A percentile compares a stretch with the other conserved stretches of the same genome.
phyloP scores from a whole-genome alignment of 2,329 filamentous ascomycete genomes.

The Chaetomiaceae sp. region DNA sequence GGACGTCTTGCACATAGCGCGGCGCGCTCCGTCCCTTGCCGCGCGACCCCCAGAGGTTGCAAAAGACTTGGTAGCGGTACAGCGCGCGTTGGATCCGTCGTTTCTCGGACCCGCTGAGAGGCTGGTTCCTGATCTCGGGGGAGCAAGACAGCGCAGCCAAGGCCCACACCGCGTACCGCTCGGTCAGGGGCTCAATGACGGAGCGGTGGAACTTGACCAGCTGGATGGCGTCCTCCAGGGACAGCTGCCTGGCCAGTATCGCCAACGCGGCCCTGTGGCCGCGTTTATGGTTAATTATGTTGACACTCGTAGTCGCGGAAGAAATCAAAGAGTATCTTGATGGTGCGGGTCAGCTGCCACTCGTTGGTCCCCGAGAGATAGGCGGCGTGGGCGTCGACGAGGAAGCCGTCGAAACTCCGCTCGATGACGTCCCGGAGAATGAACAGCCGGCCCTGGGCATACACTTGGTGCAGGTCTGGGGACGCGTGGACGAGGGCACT shows the following conservation, averaged over 20 bases:
- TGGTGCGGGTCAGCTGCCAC: not conserved
- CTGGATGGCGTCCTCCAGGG: conserved; percentile 6
- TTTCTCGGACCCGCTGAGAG: conserved; percentile 1
- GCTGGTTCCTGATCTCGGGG: not conserved
- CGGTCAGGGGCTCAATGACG: conserved; percentile 16
- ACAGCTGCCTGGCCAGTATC: not conserved
- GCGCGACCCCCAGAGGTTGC: not conserved
- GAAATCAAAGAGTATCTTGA: not conserved
- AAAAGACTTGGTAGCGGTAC: conserved; percentile 1
- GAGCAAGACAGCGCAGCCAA: conserved; percentile 4
- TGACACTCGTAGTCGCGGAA: not conserved
- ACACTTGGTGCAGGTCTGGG: conserved; percentile 1
- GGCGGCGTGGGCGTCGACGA: conserved; percentile 1
- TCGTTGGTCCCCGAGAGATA: not conserved
- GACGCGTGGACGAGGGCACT: conserved; percentile 3
- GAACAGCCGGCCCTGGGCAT: not conserved
- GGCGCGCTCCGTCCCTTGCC: not conserved
- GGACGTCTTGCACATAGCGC: not conserved
- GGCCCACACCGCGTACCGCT: conserved; percentile 17
- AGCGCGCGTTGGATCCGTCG: conserved; percentile 3
- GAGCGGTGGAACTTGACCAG: conserved; percentile 14
- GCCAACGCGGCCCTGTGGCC: too few species aligned
- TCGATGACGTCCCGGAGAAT: not conserved
- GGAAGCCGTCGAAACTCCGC: not conserved
- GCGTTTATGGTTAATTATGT: too few species aligned